Conservation (phyloP, 2,329 filamentous ascomycete species). For the Fusarium anthophilum region DNA sequence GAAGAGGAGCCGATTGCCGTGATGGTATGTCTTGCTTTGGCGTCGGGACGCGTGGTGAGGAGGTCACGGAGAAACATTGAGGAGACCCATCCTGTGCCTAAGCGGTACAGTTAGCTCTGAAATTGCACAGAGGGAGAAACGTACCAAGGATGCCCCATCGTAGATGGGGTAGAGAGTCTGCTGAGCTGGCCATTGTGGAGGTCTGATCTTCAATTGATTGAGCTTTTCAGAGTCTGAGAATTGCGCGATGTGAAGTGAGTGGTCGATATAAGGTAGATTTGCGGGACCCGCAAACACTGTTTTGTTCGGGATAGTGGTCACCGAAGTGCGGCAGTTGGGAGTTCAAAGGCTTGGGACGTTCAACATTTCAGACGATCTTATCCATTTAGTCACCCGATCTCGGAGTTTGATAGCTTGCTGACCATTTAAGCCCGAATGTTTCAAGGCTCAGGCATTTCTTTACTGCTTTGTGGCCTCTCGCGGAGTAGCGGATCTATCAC, state of each 20-base stretch:
- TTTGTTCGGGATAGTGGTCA: background rate
- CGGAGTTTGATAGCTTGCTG: no score
- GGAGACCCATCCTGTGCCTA: slow-evolving; percentile 25
- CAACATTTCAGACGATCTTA: background rate
- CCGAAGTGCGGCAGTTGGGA: background rate
- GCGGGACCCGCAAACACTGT: background rate
- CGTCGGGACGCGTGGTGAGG: background rate
- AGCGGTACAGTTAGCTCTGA: background rate
- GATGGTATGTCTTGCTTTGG: background rate
- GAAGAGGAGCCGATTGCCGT: slow-evolving; percentile 12
- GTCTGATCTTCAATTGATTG: rapidly evolving
- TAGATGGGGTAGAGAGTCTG: background rate
- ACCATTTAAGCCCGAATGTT: background rate
- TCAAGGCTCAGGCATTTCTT: background rate
- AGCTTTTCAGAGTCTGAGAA: no score
- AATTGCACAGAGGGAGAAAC: rapidly evolving
- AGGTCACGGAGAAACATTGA: slow-evolving; percentile 21
- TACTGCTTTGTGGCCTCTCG: background rate
- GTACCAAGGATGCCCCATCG: slow-evolving; percentile 15
- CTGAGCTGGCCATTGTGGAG: background rate
- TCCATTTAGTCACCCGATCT: rapidly evolving
- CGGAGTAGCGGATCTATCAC: background rate
- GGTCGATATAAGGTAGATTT: background rate
- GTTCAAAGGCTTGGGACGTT: rapidly evolving
- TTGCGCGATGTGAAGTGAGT: background rate